phyloP scores from a whole-genome alignment of 257 asterid genomes.

The Capsicum rhomboideum region DNA sequence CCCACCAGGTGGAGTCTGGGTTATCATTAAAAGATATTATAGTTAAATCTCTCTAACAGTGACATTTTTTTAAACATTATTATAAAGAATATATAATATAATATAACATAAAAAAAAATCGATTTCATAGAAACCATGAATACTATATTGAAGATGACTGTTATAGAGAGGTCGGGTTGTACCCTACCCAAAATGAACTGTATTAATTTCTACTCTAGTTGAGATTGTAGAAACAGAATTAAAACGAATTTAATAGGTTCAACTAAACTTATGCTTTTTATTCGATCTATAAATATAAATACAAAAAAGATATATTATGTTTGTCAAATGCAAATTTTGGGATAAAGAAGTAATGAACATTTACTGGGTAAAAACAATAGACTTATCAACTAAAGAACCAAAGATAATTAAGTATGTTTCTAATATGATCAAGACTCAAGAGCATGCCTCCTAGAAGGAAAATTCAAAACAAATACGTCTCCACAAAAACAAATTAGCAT shows the following conservation, averaged over 20 bases:
- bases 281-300: background rate
- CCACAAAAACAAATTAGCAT: background rate
- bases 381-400: background rate
- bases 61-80: no score
- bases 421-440: no score
- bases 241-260: background rate
- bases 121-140: no score
- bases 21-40: background rate
- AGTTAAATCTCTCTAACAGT: background rate
- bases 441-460: no score
- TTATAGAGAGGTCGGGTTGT: no score
- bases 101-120: background rate
- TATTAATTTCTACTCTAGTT: background rate
- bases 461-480: background rate
- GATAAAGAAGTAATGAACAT: background rate
- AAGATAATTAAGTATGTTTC: background rate
- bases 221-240: background rate
- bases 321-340: background rate
- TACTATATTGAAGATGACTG: no score
- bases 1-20: no score
- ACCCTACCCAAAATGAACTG: background rate
- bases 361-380: background rate
- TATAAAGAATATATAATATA: background rate
- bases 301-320: background rate
- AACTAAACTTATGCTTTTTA: background rate